Conservation (phyloP, 169 alveolate genomes). For the Plasmodium falciparum region DNA sequence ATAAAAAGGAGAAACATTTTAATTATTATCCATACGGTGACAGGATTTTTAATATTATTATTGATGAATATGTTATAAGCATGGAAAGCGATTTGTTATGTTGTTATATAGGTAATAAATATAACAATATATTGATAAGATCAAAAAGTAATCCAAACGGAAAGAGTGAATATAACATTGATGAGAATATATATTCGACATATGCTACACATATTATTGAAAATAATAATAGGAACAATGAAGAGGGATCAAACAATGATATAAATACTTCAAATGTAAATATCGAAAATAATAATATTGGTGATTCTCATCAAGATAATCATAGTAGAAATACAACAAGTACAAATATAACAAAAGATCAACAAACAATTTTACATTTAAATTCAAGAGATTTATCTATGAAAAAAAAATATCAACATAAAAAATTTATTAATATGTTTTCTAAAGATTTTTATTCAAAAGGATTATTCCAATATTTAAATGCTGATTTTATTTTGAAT, state of each 20-base stretch:
- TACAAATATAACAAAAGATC: background rate
- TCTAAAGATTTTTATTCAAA: slow-evolving; percentile 35
- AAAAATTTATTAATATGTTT: slow-evolving; percentile 51
- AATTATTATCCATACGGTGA: background rate
- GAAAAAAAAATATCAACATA: slow-evolving; percentile 30
- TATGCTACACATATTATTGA: background rate
- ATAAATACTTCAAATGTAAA: background rate
- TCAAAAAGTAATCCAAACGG: too few relatives aligned
- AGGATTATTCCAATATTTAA: slow-evolving; percentile 46
- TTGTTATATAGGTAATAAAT: slow-evolving; percentile 11
- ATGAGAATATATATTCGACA: too few relatives aligned
- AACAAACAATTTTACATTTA: background rate
- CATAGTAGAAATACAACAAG: background rate
- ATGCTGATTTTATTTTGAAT: slow-evolving; percentile 41
- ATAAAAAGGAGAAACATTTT: too few relatives aligned
- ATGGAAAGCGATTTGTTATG: slow-evolving; percentile 30
- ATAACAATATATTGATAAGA: background rate
- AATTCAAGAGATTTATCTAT: slow-evolving; percentile 14
- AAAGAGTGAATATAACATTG: too few relatives aligned
- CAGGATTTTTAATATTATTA: slow-evolving; percentile 18
- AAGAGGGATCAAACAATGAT: too few relatives aligned
- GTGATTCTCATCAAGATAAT: background rate
- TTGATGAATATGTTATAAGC: slow-evolving; percentile 36
- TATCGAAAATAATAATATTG: background rate
- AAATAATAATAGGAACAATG: background rate